Percentiles rank a stretch among this genome's conserved stretches.
Evolutionary conservation across 768 basidiomycete species (phyloP).

Genomic region (Boletus insuetus): DNA sequence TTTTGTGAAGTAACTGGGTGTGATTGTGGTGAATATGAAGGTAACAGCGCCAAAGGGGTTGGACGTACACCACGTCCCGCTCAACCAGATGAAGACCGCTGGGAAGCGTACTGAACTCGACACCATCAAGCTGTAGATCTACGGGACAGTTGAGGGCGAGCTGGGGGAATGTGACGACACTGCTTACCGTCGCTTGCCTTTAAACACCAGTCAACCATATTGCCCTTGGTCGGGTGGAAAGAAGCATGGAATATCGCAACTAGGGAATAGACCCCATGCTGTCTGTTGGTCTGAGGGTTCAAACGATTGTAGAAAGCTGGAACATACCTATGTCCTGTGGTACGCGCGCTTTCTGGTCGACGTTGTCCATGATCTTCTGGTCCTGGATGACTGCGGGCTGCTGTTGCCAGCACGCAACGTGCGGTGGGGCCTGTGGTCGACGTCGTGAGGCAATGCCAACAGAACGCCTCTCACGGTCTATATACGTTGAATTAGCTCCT

Average conservation of each 20-base stretch:
- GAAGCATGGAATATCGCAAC: conserved; percentile 84
- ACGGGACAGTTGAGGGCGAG: not conserved
- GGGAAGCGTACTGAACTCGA: conserved; percentile 81
- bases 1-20: conserved; percentile 67
- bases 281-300: not conserved
- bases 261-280: conserved; percentile 21
- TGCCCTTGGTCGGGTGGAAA: conserved; percentile 82
- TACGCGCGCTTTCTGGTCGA: conserved; percentile 31
- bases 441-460: conserved; percentile 25
- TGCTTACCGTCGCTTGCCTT: conserved; percentile 64
- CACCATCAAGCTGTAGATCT: conserved; percentile 66
- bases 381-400: conserved; percentile 15
- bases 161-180: not conserved
- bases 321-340: conserved; percentile 56
- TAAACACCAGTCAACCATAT: conserved; percentile 75
- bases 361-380: conserved; percentile 24
- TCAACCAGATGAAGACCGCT: conserved; percentile 81
- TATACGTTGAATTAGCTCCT: conserved; percentile 21
- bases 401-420: conserved; percentile 22
- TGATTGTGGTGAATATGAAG: conserved; percentile 8
- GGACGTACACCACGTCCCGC: conserved; percentile 70
- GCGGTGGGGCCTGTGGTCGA: conserved; percentile 12
- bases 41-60: not conserved
- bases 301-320: not conserved
- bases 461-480: conserved; percentile 26